Evolutionary conservation across 129 eudicot species (phyloP), one percentile per base, ranked within the genome.

Genomic region (Smallanthus sonchifolius): DNA sequence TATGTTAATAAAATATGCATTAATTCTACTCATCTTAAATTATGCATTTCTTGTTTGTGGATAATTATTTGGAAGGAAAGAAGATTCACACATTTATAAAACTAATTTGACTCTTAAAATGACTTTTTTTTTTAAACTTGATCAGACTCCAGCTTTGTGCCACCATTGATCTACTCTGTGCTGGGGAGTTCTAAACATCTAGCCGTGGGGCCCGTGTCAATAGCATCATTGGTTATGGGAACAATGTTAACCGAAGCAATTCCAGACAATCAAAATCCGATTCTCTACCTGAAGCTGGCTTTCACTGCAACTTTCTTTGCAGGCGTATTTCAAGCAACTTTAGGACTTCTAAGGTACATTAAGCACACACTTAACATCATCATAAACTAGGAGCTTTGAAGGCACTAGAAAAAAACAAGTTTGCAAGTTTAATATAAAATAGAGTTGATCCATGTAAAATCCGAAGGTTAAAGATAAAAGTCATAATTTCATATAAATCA

Each of bases 181-280:
- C 92, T 95, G 0, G 99, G 99, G 74, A 95, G 99, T 75, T 95
- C 99, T 39, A 88, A 76, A 45, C 99, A 95, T 81, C 44, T 95
- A 32, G 99, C 96, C 3, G 99, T 95, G 5, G 99, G 99, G 17
- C 99, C 99, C 0, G 99, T 95, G 17, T 95, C 99, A 6, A 95
- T 95, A 75, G 99, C 99, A 5, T 95, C 99, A 32, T 86, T 95
- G 13, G 97, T 95, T 17, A 95, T 95, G 99, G 99, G 99, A 20
- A 91, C 99, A 43, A 95, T 95, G 99, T 89, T 95, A 43, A 83
- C 73, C 28, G 96, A 95, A 70, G 84, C 78, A 1, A 92, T 95
- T 79, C 79, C 99, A 35, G 80, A 74, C 69, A 64, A 77, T 9
- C 85, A 87, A 8, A 69, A 95, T 16, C 92, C 90, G 0, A 54